Evolutionary conservation across 768 basidiomycete species (phyloP).

Genomic region (Tubosaeta sp.): DNA sequence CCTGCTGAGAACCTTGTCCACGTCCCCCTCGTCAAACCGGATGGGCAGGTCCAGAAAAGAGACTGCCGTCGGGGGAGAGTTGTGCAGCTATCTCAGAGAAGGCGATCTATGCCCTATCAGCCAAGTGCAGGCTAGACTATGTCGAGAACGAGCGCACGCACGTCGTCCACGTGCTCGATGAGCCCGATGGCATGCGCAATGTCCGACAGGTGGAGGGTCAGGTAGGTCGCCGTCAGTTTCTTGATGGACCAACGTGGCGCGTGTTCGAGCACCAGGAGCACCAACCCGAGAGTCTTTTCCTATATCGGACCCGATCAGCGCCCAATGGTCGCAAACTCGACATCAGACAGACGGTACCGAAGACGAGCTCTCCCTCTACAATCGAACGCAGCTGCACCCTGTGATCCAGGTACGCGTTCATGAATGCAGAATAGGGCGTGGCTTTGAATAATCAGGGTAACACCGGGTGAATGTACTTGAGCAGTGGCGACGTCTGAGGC

Average conservation of each 20-base stretch:
- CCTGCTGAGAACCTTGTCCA: slow-evolving; percentile 55
- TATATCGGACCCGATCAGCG: slow-evolving; percentile 25
- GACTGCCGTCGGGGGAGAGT: slow-evolving; percentile 66
- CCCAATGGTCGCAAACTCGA: not conserved
- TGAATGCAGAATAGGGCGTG: slow-evolving; percentile 61
- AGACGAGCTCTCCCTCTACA: slow-evolving; percentile 52
- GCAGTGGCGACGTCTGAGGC: slow-evolving; percentile 41
- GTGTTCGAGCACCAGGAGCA: slow-evolving; percentile 60
- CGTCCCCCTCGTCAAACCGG: slow-evolving; percentile 53
- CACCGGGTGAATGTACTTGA: slow-evolving; percentile 66
- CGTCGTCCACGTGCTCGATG: slow-evolving; percentile 48
- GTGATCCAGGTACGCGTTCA: slow-evolving; percentile 62
- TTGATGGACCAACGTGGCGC: slow-evolving; percentile 77
- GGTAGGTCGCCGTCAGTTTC: slow-evolving; percentile 78
- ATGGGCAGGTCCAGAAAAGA: slow-evolving; percentile 65
- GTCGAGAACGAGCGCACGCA: slow-evolving; percentile 56
- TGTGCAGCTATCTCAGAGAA: slow-evolving; percentile 63
- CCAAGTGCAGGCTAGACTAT: slow-evolving; percentile 73
- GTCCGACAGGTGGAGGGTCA: slow-evolving; percentile 70
- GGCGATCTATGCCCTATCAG: slow-evolving; percentile 73
- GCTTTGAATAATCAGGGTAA: slow-evolving; percentile 61
- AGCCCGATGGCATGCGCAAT: slow-evolving; percentile 51
- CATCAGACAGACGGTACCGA: slow-evolving; percentile 42
- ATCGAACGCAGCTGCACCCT: slow-evolving; percentile 41
- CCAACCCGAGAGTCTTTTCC: slow-evolving; percentile 73